Evolutionary conservation across 495 filamentous ascomycete species (phyloP).

Genomic region (Podospora appendiculata): DNA sequence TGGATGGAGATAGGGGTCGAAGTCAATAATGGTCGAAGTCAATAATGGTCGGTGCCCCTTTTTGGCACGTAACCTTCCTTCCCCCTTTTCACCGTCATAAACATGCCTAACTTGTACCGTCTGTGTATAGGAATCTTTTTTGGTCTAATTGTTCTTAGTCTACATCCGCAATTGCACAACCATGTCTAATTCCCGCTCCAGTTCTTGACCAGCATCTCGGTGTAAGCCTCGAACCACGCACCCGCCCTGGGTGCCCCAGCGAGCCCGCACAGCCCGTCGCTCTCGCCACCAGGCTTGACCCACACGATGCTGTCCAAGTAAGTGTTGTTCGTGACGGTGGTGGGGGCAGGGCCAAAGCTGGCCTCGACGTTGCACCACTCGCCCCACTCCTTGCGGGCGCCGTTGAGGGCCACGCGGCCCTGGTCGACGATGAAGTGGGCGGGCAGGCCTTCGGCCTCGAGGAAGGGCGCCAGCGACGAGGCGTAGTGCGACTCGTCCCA

Average conservation of each 20-base stretch:
- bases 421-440: conserved; percentile 55
- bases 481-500: conserved; percentile 62
- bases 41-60: too few relatives aligned
- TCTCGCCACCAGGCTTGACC: conserved; percentile 73
- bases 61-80: too few relatives aligned
- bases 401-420: conserved; percentile 39
- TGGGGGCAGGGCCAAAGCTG: conserved; percentile 59
- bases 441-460: conserved; percentile 49
- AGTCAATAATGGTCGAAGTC: too few relatives aligned
- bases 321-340: conserved; percentile 50
- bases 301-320: conserved; percentile 68
- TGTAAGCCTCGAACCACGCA: conserved; percentile 66
- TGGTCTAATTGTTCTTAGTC: too few relatives aligned
- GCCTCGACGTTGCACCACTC: conserved; percentile 74
- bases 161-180: too few relatives aligned
- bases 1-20: too few relatives aligned
- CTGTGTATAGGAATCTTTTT: too few relatives aligned
- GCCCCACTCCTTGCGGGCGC: conserved; percentile 54
- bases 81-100: too few relatives aligned
- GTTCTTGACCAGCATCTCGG: conserved; percentile 55
- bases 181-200: too few relatives aligned
- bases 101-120: too few relatives aligned
- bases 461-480: conserved; percentile 53
- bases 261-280: conserved; percentile 61
- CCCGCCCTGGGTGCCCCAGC: conserved; percentile 58